Percentiles rank a stretch among this genome's conserved stretches.
phyloP scores from a whole-genome alignment of 352 stramenopile genomes.

The Globisporangium apiculatum region DNA sequence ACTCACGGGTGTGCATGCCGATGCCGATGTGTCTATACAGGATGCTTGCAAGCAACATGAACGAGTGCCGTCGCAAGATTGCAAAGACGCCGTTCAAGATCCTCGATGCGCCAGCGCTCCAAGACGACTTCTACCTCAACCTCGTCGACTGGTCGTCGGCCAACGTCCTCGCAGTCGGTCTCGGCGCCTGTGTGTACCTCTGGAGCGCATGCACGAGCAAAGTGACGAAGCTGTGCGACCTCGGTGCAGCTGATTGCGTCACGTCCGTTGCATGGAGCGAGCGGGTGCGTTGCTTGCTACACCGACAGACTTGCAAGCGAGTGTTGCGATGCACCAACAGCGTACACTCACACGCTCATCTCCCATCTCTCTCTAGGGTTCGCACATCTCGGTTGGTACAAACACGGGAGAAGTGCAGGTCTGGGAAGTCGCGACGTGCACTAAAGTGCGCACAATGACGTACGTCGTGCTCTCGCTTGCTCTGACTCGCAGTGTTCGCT shows the following conservation, averaged over 20 bases:
- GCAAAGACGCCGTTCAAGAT: slow-evolving; percentile 95
- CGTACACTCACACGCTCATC: neutral
- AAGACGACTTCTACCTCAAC: slow-evolving; percentile 99
- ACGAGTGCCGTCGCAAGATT: slow-evolving; percentile 67
- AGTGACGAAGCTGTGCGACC: slow-evolving; percentile 93
- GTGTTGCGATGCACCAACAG: too few species aligned
- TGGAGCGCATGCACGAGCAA: slow-evolving; percentile 92
- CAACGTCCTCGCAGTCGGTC: slow-evolving; percentile 94
- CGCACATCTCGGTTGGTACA: slow-evolving; percentile 90
- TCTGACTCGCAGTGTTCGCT: too few species aligned
- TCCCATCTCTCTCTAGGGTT: slow-evolving; percentile 36
- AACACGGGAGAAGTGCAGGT: slow-evolving; percentile 93
- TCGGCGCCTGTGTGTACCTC: slow-evolving; percentile 92
- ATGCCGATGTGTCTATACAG: neutral
- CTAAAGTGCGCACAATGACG: slow-evolving; percentile 88
- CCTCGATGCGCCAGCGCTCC: slow-evolving; percentile 93
- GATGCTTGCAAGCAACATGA: slow-evolving; percentile 13
- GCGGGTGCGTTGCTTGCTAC: slow-evolving; percentile 28
- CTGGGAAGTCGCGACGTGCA: slow-evolving; percentile 89
- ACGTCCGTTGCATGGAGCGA: slow-evolving; percentile 94
- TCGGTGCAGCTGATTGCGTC: slow-evolving; percentile 71
- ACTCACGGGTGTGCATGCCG: neutral
- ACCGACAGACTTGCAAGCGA: neutral
- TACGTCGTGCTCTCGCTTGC: slow-evolving; percentile 18
- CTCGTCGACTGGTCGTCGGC: slow-evolving; percentile 95